Percentiles rank a stretch among this genome's conserved stretches.
Conservation (phyloP, 768 basidiomycete species). For the Agaricus subrufescens region DNA sequence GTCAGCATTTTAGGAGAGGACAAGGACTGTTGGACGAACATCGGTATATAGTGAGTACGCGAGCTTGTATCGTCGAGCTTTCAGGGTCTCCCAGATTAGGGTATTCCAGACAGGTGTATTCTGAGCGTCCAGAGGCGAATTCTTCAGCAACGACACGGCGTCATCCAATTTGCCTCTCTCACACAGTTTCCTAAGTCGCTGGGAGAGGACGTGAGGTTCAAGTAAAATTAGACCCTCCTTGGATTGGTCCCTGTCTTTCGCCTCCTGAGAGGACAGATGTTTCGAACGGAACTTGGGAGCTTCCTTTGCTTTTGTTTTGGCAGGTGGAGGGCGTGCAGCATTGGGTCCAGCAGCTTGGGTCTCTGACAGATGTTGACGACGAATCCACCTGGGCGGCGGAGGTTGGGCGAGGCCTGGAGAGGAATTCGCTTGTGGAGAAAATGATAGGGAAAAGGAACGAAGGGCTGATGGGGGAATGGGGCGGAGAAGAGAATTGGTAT, state of each 20-base stretch:
- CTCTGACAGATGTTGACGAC: conserved; percentile 19
- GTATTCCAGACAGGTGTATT: conserved; percentile 79
- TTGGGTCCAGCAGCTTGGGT: conserved; percentile 3
- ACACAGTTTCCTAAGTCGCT: conserved; percentile 54
- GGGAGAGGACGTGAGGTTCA: conserved; percentile 58
- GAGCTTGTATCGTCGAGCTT: conserved; percentile 49
- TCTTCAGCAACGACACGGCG: conserved; percentile 65
- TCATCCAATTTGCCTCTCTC: conserved; percentile 50
- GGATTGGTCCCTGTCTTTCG: background rate
- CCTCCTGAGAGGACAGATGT: conserved; percentile 20
- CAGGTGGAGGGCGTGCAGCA: background rate
- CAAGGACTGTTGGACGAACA: conserved; percentile 33
- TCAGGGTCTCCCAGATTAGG: conserved; percentile 62
- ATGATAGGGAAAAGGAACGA: background rate
- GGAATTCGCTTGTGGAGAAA: background rate
- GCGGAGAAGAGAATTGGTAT: background rate
- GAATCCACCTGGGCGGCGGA: conserved; percentile 7
- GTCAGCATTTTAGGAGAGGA: conserved; percentile 5
- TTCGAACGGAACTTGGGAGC: conserved; percentile 29
- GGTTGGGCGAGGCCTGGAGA: background rate
- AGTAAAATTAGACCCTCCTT: conserved; percentile 38
- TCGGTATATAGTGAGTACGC: conserved; percentile 67
- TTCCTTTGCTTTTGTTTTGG: background rate
- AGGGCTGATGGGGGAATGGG: background rate
- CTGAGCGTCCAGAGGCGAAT: conserved; percentile 66